A percentile compares a stretch with the other conserved stretches of the same genome.
phyloP scores from a whole-genome alignment of 2,329 filamentous ascomycete genomes.

The Penicillium sumatraense region DNA sequence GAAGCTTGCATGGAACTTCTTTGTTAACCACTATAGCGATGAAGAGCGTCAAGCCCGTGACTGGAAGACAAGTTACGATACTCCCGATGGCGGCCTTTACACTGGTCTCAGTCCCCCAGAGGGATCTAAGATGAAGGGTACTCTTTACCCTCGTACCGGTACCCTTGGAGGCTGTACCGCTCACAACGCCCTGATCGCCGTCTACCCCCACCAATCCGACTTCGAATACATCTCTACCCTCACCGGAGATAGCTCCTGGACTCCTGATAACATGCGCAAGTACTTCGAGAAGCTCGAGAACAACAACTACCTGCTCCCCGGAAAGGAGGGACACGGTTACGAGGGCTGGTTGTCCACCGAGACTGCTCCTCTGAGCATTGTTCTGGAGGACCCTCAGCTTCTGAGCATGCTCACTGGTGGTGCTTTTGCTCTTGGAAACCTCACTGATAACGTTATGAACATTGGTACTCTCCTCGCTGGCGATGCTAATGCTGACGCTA shows the following conservation, averaged over 20 bases:
- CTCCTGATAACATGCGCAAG: conserved; percentile 60
- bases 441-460: conserved; percentile 47
- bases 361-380: conserved; percentile 50
- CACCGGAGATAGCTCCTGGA: conserved; percentile 66
- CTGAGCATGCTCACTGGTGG: conserved; percentile 57
- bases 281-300: conserved; percentile 61
- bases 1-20: conserved; percentile 40
- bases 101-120: conserved; percentile 59
- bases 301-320: conserved; percentile 55
- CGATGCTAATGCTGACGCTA: conserved; percentile 57
- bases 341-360: conserved; percentile 33
- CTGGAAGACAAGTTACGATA: conserved; percentile 48
- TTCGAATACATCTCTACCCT: conserved; percentile 62
- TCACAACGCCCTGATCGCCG: conserved; percentile 65
- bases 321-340: conserved; percentile 50
- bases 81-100: conserved; percentile 55
- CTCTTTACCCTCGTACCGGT: conserved; percentile 62
- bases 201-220: conserved; percentile 64
- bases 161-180: conserved; percentile 63
- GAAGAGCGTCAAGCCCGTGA: conserved; percentile 33
- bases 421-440: conserved; percentile 57
- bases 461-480: conserved; percentile 53
- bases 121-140: conserved; percentile 58
- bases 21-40: conserved; percentile 40
- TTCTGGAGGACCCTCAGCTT: conserved; percentile 58